phyloP scores from a whole-genome alignment of 352 stramenopile genomes.

The Globisporangium canariense region DNA sequence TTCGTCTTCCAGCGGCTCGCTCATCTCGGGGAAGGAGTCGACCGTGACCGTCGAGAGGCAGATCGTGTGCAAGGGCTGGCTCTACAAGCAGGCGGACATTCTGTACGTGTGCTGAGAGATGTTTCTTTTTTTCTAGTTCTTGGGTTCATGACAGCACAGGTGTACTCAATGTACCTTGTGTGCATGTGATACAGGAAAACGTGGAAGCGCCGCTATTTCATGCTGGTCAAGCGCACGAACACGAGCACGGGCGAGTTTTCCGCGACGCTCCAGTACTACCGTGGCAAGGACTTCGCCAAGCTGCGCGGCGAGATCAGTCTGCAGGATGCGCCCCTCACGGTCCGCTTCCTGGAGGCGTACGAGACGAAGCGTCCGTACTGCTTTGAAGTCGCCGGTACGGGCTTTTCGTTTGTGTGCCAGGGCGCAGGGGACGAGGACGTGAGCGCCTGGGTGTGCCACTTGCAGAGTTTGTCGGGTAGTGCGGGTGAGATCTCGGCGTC shows the following conservation, averaged over 20 bases:
- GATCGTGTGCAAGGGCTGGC: conserved; percentile 46
- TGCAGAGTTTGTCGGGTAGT: conserved; percentile 63
- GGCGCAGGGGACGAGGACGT: conserved; percentile 82
- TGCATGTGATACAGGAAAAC: conserved; percentile 48
- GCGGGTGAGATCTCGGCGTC: conserved; percentile 36
- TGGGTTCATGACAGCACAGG: neutral
- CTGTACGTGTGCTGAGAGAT: conserved; percentile 27
- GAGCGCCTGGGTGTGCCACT: conserved; percentile 81
- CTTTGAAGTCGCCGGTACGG: conserved; percentile 71
- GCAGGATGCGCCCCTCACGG: conserved; percentile 57
- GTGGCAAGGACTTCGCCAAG: conserved; percentile 78
- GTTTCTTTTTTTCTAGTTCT: neutral
- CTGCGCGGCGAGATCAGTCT: conserved; percentile 75
- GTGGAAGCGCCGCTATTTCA: conserved; percentile 86
- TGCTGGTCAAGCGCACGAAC: conserved; percentile 82
- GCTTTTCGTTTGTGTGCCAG: conserved; percentile 77
- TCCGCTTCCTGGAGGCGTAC: conserved; percentile 74
- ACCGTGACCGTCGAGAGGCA: conserved; percentile 39
- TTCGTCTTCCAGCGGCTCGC: conserved; percentile 31
- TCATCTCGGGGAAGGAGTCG: conserved; percentile 33
- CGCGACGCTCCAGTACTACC: conserved; percentile 83
- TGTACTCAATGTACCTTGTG: conserved; percentile 12
- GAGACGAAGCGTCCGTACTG: conserved; percentile 83
- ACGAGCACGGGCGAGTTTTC: conserved; percentile 59
- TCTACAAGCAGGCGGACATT: conserved; percentile 62